Conservation (phyloP, 306 rosid species). For the Cicer pinnatifidum region DNA sequence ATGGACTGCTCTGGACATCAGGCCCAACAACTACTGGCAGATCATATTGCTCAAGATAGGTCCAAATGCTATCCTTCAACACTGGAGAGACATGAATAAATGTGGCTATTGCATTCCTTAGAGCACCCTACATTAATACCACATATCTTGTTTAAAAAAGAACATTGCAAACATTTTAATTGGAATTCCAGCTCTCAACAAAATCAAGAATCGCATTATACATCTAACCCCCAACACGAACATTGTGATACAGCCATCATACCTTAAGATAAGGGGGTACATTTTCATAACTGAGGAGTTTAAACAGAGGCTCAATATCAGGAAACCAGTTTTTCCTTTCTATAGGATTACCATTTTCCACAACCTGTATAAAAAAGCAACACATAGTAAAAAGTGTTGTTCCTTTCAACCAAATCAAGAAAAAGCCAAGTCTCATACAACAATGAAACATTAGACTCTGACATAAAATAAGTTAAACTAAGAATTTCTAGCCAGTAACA, state of each 20-base stretch:
- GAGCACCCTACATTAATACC: slow-evolving; percentile 71
- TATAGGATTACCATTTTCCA: slow-evolving; percentile 82
- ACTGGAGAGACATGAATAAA: slow-evolving; percentile 79
- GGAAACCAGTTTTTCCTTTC: slow-evolving; percentile 95
- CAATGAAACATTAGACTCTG: slow-evolving; percentile 3
- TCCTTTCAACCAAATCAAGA: slow-evolving; percentile 29
- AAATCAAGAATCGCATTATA: slow-evolving; percentile 37
- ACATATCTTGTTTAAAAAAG: slow-evolving; percentile 43
- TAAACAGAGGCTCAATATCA: slow-evolving; percentile 93
- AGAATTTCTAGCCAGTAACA: slow-evolving; percentile 7
- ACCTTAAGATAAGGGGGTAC: slow-evolving; percentile 98
- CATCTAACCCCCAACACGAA: slow-evolving; percentile 29
- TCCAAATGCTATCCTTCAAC: slow-evolving; percentile 82
- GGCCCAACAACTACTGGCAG: slow-evolving; percentile 92
- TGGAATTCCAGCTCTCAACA: slow-evolving; percentile 44
- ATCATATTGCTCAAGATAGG: slow-evolving; percentile 95
- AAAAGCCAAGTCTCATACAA: slow-evolving; percentile 10
- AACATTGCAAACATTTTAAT: slow-evolving; percentile 35
- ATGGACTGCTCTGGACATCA: slow-evolving; percentile 63
- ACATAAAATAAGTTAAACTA: slow-evolving; percentile 14
- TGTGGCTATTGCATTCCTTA: slow-evolving; percentile 82
- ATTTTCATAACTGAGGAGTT: slow-evolving; percentile 94
- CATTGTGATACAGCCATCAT: slow-evolving; percentile 38
- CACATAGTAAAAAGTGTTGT: slow-evolving; percentile 35
- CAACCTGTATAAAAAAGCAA: slow-evolving; percentile 62